Base-by-base conservation (phyloP, 2,329 filamentous ascomycete genomes). In the Pestalotiopsis fici region DNA sequence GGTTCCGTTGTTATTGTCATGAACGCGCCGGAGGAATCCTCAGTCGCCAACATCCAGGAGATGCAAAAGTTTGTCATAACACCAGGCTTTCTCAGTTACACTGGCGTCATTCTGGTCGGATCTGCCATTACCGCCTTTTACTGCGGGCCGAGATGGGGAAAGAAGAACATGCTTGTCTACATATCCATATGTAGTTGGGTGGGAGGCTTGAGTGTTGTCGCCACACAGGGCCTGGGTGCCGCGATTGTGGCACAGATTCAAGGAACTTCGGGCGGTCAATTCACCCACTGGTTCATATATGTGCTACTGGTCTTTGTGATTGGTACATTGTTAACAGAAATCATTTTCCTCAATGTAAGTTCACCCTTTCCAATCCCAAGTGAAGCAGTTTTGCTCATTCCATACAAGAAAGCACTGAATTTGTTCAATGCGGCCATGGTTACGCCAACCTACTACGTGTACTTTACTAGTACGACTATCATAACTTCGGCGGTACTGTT, bases 381-480 rank as follows among this genome's bases (percentile, higher is more conserved):
- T 7, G n/a, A 43, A 55, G 66, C 59, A 50, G n/a, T 39, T 35
- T 67, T 70, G 68, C 79, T 85, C 67, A 84, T 71, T 3, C 61
- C n/a, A 56, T 55, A 64, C 67, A 81, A 98, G 95, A 99, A 99
- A 98, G 96, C 96, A 5, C 86, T 98, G 66, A 98, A 99, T 76
- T 81, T 99, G 62, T 98, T 95, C 85, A 98, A 99, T 75, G 96
- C 96, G 47, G 95, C 96, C 7, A 87, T 99, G 71, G 96, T 99
- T 68, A 99, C 96, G 0, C 96, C 96, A 0, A 99, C 96, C 2
- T 99, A 99, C 82, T 99, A 99, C 79, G 96, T 99, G 71, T 95
- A 97, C 83, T 99, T 99, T 78, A 99, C 96, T 50, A 97, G 91
- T 73, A 92, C 94, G 4, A 98, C 96, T 23, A 98, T 99, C 71